phyloP scores from a whole-genome alignment of 768 basidiomycete species.

The Russula sp. region DNA sequence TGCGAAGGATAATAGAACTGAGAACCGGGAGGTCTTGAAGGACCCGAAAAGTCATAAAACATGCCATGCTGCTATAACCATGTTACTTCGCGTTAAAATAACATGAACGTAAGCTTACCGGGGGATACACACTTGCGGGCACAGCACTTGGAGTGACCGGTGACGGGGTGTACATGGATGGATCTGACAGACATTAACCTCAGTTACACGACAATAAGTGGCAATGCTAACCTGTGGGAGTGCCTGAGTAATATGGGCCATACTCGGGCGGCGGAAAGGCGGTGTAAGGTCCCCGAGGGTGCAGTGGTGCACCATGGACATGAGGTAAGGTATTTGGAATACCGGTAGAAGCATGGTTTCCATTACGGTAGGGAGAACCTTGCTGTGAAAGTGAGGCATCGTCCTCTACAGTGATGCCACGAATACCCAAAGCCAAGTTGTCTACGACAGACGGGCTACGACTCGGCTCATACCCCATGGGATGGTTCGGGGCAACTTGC shows the following conservation, averaged over 20 bases:
- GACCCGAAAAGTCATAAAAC: conserved; percentile 57
- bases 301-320: conserved; percentile 45
- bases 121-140: conserved; percentile 49
- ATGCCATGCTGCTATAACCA: conserved; percentile 45
- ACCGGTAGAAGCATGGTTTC: conserved; percentile 36
- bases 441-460: conserved; percentile 45
- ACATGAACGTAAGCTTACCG: conserved; percentile 41
- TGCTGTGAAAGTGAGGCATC: conserved; percentile 42
- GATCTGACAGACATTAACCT: conserved; percentile 51
- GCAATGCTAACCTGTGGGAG: conserved; percentile 39
- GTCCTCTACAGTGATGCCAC: conserved; percentile 61
- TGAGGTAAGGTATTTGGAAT: conserved; percentile 39
- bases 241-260: conserved; percentile 54
- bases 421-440: conserved; percentile 52
- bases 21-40: conserved; percentile 47
- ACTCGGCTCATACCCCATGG: conserved; percentile 39
- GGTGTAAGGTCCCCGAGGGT: conserved; percentile 47
- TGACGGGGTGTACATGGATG: conserved; percentile 49
- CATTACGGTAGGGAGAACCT: conserved; percentile 39
- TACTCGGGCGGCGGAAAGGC: conserved; percentile 57
- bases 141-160: conserved; percentile 44
- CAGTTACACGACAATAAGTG: conserved; percentile 49
- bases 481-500: conserved; percentile 31
- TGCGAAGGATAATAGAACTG: conserved; percentile 63
- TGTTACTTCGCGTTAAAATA: conserved; percentile 44